Evolutionary conservation across 345 rosid genomes (phyloP), one percentile per base, ranked within the genome.

Genomic region (Sisymbrium altissimum): DNA sequence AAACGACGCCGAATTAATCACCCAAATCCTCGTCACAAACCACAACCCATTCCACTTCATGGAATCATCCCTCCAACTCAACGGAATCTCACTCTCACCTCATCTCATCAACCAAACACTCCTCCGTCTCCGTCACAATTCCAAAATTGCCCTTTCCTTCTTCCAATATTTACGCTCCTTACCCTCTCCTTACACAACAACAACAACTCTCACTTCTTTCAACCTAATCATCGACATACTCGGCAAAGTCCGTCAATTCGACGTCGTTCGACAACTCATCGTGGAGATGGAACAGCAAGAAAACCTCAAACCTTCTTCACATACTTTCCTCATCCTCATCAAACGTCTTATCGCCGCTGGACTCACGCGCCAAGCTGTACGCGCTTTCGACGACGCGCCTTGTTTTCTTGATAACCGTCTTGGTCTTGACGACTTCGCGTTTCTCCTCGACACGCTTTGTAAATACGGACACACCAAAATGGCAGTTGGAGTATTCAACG

Each of bases 31-130:
- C 7, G 83, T 88, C 67, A 74, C 83, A 32, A 89, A 89, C 45
- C 91, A 91, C 87, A 94, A 94, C 66, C 97, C 98, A 5, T 91
- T 85, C 78, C 97, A 91, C 73, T 78, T 78, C 54, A 81, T 84
- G 87, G 98, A 91, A 75, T 88, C 96, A 1, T 83, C 91, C 50
- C 84, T 86, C 58, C 98, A 94, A 63, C 91, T 89, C 71, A 78
- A 87, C 38, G 97, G 97, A 64, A 77, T 94, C 65, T 67, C 86
- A 19, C 85, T 94, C 72, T 61, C 93, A 1, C 43, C 93, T 1
- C 25, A 71, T 48, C 86, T 91, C 72, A 79, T 91, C 68, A 52
- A 89, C 83, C 95, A 94, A 71, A 91, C 91, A 29, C 96, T 91
- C 71, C 91, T 91, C 77, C 96, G 98, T 33, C 89, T 94, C 83